phyloP scores from a whole-genome alignment of 768 basidiomycete genomes.

The Rubroboletus pulcherrimus region DNA sequence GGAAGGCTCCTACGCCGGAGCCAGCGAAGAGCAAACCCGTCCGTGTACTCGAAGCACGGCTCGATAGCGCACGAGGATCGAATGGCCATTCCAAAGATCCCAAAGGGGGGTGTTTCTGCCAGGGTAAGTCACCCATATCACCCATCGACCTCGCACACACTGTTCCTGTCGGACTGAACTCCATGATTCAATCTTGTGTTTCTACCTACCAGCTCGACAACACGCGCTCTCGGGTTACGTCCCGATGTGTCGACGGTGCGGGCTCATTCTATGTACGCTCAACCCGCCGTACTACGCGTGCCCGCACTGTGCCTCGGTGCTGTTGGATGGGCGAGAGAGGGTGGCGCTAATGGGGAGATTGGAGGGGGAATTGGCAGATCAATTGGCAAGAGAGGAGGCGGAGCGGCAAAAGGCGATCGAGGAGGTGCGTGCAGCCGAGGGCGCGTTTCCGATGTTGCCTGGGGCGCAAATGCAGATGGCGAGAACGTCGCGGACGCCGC shows the following conservation, averaged over 20 bases:
- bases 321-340: slow-evolving; percentile 36
- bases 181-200: background rate
- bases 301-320: slow-evolving; percentile 44
- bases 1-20: slow-evolving; percentile 35
- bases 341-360: slow-evolving; percentile 40
- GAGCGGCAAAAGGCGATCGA: slow-evolving; percentile 44
- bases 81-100: slow-evolving; percentile 46
- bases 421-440: slow-evolving; percentile 47
- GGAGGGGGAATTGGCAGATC: slow-evolving; percentile 41
- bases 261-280: slow-evolving; percentile 57
- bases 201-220: slow-evolving; percentile 41
- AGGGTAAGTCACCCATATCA: slow-evolving; percentile 38
- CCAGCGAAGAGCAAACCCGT: slow-evolving; percentile 49
- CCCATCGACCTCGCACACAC: background rate
- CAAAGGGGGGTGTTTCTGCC: slow-evolving; percentile 67
- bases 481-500: slow-evolving; percentile 13
- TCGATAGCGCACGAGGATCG: slow-evolving; percentile 36
- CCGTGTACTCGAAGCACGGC: slow-evolving; percentile 43
- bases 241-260: slow-evolving; percentile 54
- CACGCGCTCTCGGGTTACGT: slow-evolving; percentile 57
- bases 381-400: slow-evolving; percentile 45
- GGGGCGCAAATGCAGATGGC: slow-evolving; percentile 6
- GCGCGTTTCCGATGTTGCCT: slow-evolving; percentile 58
- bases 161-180: background rate
- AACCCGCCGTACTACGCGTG: slow-evolving; percentile 55